phyloP scores from a whole-genome alignment of 2,329 filamentous ascomycete species.

The Neoarthrinium moseri region DNA sequence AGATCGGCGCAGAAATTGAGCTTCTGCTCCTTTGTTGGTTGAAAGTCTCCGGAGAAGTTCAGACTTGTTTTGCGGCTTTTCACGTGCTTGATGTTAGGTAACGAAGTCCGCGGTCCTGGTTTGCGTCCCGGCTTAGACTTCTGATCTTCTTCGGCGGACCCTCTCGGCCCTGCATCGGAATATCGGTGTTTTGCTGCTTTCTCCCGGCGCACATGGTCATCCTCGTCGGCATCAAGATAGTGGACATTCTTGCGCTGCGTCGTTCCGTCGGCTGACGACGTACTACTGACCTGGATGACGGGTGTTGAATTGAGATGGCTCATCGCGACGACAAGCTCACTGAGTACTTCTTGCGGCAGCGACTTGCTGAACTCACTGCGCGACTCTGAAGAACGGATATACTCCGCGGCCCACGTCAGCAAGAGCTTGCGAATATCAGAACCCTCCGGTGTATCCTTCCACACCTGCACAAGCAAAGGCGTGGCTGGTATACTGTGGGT shows the following conservation, averaged over 20 bases:
- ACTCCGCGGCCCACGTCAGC: conserved; percentile 62
- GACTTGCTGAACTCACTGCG: conserved; percentile 59
- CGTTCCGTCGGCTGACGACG: conserved; percentile 15
- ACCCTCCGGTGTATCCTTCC: conserved; percentile 60
- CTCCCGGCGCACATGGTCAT: conserved; percentile 33
- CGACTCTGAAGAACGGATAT: conserved; percentile 56
- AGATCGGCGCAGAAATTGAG: conserved; percentile 59
- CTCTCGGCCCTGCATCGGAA: conserved; percentile 29
- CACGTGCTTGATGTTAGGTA: conserved; percentile 26
- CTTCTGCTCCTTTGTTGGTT: conserved; percentile 42
- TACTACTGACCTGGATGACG: conserved; percentile 27
- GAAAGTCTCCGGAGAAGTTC: conserved; percentile 22
- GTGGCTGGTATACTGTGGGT: conserved; percentile 58
- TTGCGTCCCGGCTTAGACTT: conserved; percentile 20
- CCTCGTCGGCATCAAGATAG: conserved; percentile 43
- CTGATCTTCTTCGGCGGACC: conserved; percentile 12
- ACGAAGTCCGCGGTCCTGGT: conserved; percentile 23
- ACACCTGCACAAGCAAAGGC: conserved; percentile 58
- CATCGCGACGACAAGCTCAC: conserved; percentile 62
- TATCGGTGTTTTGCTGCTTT: conserved; percentile 37
- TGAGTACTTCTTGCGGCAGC: conserved; percentile 60
- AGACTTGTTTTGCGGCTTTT: conserved; percentile 28
- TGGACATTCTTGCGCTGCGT: conserved; percentile 45
- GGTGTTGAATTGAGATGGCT: conserved; percentile 48
- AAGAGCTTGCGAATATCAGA: conserved; percentile 59